Evolutionary conservation across 2,329 filamentous ascomycete species (phyloP).

Genomic region (Chrysoporthe cubensis): DNA sequence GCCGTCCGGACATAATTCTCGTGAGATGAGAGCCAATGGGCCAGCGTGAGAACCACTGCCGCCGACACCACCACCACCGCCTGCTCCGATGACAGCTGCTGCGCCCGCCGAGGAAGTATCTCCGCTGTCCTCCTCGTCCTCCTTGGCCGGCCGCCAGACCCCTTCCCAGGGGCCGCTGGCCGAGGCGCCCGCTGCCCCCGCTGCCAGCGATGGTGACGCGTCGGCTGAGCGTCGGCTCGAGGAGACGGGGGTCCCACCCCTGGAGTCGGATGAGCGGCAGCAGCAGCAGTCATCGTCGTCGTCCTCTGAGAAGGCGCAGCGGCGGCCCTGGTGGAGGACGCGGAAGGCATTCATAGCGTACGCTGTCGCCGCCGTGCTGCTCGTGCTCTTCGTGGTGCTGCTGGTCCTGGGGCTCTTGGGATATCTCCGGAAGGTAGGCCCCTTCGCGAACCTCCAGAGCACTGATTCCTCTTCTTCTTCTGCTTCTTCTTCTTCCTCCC

Average conservation of each 20-base stretch:
- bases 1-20: neutral
- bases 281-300: conserved; percentile 1
- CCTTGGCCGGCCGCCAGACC: conserved; percentile 6
- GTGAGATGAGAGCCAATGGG: conserved; percentile 22
- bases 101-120: conserved; percentile 18
- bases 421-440: conserved; percentile 28
- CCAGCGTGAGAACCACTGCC: conserved; percentile 18
- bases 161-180: neutral
- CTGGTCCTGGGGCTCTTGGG: conserved; percentile 27
- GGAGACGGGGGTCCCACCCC: conserved; percentile 6
- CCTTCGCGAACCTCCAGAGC: conserved; percentile 16
- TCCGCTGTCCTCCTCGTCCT: conserved; percentile 23
- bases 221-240: conserved; percentile 9
- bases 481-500: conserved; percentile 16
- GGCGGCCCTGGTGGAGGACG: conserved; percentile 27
- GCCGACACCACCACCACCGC: conserved; percentile 9
- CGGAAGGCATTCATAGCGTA: conserved; percentile 19
- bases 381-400: conserved; percentile 26
- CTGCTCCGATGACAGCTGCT: conserved; percentile 24
- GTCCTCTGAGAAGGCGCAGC: neutral
- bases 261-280: conserved; percentile 4
- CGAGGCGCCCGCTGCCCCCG: neutral
- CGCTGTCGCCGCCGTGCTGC: conserved; percentile 15
- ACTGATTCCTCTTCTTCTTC: conserved; percentile 9
- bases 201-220: conserved; percentile 8